phyloP scores from a whole-genome alignment of 768 basidiomycete species.

The Russula virescens region DNA sequence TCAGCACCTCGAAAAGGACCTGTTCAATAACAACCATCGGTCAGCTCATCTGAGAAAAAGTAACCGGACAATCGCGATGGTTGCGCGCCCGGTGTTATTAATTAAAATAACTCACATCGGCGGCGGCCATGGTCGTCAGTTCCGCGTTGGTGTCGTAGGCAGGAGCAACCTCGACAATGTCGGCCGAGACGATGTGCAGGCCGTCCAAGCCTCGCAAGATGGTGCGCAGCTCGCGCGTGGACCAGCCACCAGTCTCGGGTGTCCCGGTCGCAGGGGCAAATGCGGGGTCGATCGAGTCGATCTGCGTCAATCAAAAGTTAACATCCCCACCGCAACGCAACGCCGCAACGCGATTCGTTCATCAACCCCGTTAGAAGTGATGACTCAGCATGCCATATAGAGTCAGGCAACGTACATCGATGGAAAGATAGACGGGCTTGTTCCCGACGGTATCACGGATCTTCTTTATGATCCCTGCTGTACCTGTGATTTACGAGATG shows the following conservation, averaged over 20 bases:
- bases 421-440: conserved; percentile 71
- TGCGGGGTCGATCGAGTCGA: conserved; percentile 74
- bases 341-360: background rate
- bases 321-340: too few species aligned
- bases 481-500: conserved; percentile 37
- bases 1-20: conserved; percentile 71
- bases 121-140: conserved; percentile 58
- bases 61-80: too few species aligned
- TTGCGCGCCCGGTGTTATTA: too few species aligned
- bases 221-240: conserved; percentile 72
- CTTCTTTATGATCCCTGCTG: conserved; percentile 70
- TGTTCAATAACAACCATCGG: conserved; percentile 26
- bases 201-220: conserved; percentile 74
- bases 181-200: conserved; percentile 70
- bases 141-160: conserved; percentile 70
- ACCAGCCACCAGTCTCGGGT: conserved; percentile 82
- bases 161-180: conserved; percentile 82
- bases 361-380: background rate
- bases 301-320: conserved; percentile 38
- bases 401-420: conserved; percentile 46
- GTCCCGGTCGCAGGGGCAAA: conserved; percentile 83
- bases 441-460: conserved; percentile 75
- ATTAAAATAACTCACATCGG: conserved; percentile 39
- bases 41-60: background rate
- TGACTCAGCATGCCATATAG: background rate